A percentile compares a stretch with the other conserved stretches of the same genome.
These are phyloP conservation scores for Spizellomyces punctatus DNA, from an alignment of 192 early-diverging fungal species.

Conservation along the genomic window DNA sequence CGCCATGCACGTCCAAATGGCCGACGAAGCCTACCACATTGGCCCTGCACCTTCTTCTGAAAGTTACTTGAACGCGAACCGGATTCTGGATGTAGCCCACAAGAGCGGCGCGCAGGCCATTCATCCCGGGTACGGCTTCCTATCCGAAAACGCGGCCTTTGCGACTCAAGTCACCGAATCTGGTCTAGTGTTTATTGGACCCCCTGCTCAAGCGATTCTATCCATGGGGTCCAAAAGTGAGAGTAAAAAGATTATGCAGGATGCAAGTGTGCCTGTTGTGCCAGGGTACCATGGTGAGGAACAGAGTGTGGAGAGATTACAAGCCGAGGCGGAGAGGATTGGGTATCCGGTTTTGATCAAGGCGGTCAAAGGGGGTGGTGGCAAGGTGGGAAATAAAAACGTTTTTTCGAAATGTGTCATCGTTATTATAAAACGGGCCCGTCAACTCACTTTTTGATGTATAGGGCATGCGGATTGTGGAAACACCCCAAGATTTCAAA, in stretches of 20 bases:
- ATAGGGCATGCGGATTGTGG: conserved; percentile 90
- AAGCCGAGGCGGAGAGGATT: conserved; percentile 74
- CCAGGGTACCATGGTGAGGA: conserved; percentile 93
- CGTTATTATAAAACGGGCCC: neutral
- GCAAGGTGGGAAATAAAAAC: conserved; percentile 63
- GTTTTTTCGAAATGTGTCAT: conserved; percentile 13
- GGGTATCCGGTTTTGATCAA: conserved; percentile 97
- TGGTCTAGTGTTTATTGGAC: conserved; percentile 87
- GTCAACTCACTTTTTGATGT: neutral
- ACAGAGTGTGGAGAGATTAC: conserved; percentile 75
- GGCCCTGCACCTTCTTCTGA: conserved; percentile 67
- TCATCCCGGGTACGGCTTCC: conserved; percentile 97
- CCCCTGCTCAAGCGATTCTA: conserved; percentile 81
- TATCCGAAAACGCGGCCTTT: conserved; percentile 93
- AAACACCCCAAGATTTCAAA: conserved; percentile 76
- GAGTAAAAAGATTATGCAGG: conserved; percentile 89
- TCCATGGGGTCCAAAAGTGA: conserved; percentile 94
- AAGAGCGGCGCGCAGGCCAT: conserved; percentile 83
- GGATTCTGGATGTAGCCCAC: conserved; percentile 80
- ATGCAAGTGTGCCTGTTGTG: conserved; percentile 87
- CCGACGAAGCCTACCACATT: conserved; percentile 92
- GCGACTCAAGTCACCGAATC: conserved; percentile 67
- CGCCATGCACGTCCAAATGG: conserved; percentile 83
- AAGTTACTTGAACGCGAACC: conserved; percentile 79
- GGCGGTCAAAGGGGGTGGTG: conserved; percentile 95